Conservation (phyloP, 169 alveolate genomes). For the Plasmodium falciparum region DNA sequence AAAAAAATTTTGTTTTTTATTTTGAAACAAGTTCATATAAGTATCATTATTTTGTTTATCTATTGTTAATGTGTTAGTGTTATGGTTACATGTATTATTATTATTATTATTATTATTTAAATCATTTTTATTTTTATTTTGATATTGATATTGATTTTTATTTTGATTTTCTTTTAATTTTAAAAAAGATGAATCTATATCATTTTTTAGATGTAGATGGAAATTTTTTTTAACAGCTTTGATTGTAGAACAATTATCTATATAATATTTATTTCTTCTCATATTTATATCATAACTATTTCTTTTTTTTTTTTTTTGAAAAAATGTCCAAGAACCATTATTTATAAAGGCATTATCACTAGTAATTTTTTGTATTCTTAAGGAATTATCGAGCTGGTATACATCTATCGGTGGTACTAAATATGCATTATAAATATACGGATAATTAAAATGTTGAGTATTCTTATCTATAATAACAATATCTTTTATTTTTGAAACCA, state of each 20-base stretch:
- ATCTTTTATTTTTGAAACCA: constrained; percentile 50
- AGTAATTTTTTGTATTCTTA: constrained; percentile 65
- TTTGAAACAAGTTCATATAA: neutral
- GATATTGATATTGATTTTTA: neutral
- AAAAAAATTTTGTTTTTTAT: neutral
- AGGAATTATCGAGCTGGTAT: constrained; percentile 26
- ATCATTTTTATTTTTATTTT: too few species aligned
- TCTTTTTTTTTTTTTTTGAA: neutral
- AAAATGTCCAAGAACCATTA: constrained; percentile 69
- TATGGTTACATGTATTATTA: neutral
- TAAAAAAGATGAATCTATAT: neutral
- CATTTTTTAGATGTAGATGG: neutral
- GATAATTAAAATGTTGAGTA: constrained; percentile 45
- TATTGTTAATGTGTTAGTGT: too few species aligned
- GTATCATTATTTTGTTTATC: neutral
- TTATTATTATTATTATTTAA: neutral
- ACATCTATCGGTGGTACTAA: constrained; percentile 49
- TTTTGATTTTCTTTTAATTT: neutral
- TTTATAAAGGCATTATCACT: constrained; percentile 50
- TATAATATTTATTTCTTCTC: constrained; percentile 32
- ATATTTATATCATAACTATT: constrained; percentile 17
- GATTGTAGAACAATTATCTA: constrained; percentile 9
- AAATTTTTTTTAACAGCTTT: neutral
- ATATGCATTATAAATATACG: constrained; percentile 70
- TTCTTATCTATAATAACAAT: constrained; percentile 46